These are phyloP conservation scores for Nymphaea colorata DNA, from an alignment of 164 flowering plant genomes.

Conservation along the genomic window DNA sequence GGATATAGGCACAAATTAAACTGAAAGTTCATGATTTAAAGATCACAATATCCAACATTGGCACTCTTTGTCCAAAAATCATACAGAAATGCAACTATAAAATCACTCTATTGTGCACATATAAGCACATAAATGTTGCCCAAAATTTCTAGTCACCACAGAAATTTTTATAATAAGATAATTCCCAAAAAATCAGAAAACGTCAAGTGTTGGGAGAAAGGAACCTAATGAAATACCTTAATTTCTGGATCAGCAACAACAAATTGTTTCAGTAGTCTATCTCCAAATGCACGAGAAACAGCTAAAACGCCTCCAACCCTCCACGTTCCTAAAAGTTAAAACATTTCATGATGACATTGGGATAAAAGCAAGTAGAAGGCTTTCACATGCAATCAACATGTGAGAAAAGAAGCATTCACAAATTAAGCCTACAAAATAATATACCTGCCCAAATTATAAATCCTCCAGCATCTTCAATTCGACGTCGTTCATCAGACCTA, in stretches of 20 bases:
- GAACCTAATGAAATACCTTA: conserved; percentile 30
- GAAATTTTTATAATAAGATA: too few relatives aligned
- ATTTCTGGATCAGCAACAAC: conserved; percentile 89
- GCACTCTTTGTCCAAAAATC: too few relatives aligned
- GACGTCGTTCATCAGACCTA: conserved; percentile 68
- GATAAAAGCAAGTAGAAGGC: not conserved
- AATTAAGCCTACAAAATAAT: not conserved
- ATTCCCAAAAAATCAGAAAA: too few relatives aligned
- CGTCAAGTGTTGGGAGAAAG: too few relatives aligned
- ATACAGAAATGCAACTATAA: too few relatives aligned
- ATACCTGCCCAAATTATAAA: conserved; percentile 76
- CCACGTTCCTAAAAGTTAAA: conserved; percentile 85
- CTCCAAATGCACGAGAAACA: conserved; percentile 93
- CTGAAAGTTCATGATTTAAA: too few relatives aligned
- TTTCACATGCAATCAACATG: not conserved
- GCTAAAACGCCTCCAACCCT: conserved; percentile 87
- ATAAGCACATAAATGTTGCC: too few relatives aligned
- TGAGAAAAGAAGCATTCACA: not conserved
- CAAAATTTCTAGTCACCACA: too few relatives aligned
- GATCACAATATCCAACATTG: too few relatives aligned
- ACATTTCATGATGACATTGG: not conserved
- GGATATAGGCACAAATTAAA: too few relatives aligned
- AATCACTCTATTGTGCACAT: too few relatives aligned
- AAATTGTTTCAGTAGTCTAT: conserved; percentile 56
- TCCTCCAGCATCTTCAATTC: conserved; percentile 84